phyloP scores from a whole-genome alignment of 768 basidiomycete genomes.

The Tulasnella sp. region DNA sequence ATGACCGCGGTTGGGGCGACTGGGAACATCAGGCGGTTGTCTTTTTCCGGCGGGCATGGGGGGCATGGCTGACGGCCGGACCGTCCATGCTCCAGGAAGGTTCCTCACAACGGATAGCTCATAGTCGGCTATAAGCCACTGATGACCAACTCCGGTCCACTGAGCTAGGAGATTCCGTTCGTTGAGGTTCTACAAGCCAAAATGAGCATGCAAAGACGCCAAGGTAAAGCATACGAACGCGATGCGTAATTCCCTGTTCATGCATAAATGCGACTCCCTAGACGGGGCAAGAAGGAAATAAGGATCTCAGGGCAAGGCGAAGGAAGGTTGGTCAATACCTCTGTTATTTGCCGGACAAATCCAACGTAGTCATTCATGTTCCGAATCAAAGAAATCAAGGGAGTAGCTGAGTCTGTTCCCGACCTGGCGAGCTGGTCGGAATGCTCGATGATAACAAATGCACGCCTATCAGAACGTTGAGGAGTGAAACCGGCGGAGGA shows the following conservation, averaged over 20 bases:
- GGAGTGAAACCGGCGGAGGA: not conserved
- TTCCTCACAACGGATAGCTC: not conserved
- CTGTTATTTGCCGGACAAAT: not conserved
- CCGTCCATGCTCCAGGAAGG: not conserved
- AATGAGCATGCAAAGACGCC: not conserved
- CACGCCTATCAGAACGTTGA: not conserved
- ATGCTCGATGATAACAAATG: not conserved
- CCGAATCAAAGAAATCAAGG: not conserved
- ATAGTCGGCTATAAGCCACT: not conserved
- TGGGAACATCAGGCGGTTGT: not conserved
- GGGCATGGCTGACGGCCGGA: not conserved
- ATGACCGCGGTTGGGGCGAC: not conserved
- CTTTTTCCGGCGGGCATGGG: too few species aligned
- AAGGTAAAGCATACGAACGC: not conserved
- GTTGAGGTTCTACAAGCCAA: not conserved
- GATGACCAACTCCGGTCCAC: not conserved
- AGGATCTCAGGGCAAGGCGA: not conserved
- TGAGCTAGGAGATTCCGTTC: not conserved
- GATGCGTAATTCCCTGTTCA: not conserved
- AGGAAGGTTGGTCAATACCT: not conserved
- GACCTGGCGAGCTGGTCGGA: not conserved
- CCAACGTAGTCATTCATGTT: not conserved
- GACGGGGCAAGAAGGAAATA: not conserved
- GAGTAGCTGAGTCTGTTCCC: not conserved
- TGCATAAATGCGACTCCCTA: not conserved